phyloP scores from a whole-genome alignment of 257 asterid genomes.

The Echites panduratus region DNA sequence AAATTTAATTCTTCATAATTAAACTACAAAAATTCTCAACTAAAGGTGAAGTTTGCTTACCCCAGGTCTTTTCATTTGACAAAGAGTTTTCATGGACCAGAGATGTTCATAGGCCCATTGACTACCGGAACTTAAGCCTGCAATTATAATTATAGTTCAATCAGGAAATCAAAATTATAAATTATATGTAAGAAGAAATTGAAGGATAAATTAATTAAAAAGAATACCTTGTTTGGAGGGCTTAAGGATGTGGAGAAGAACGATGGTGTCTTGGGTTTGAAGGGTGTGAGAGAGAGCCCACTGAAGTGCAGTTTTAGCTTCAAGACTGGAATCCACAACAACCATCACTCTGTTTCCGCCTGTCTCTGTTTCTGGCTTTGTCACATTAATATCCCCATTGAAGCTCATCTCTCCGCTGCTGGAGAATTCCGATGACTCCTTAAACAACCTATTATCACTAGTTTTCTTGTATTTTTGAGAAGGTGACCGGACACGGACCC shows the following conservation, averaged over 20 bases:
- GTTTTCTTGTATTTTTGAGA: constrained; percentile 30
- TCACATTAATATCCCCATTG: constrained; percentile 15
- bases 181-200: too few relatives aligned
- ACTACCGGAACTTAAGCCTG: constrained; percentile 37
- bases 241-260: constrained; percentile 56
- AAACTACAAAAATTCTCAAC: too few relatives aligned
- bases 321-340: constrained; percentile 55
- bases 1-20: background rate
- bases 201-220: too few relatives aligned
- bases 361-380: constrained; percentile 28
- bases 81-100: constrained; percentile 21
- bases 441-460: constrained; percentile 25
- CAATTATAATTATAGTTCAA: constrained; percentile 15
- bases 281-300: constrained; percentile 88
- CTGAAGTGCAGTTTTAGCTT: constrained; percentile 69
- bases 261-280: constrained; percentile 57
- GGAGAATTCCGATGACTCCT: constrained; percentile 27
- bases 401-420: constrained; percentile 35
- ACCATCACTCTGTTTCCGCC: constrained; percentile 75
- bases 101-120: constrained; percentile 23
- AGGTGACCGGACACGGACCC: constrained; percentile 52
- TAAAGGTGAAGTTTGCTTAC: constrained; percentile 13
- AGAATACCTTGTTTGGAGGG: constrained; percentile 49
- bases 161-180: background rate
- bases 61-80: constrained; percentile 26